Base-by-base conservation (phyloP, 805 yeast genomes). In the Metschnikowia amazonensis region DNA sequence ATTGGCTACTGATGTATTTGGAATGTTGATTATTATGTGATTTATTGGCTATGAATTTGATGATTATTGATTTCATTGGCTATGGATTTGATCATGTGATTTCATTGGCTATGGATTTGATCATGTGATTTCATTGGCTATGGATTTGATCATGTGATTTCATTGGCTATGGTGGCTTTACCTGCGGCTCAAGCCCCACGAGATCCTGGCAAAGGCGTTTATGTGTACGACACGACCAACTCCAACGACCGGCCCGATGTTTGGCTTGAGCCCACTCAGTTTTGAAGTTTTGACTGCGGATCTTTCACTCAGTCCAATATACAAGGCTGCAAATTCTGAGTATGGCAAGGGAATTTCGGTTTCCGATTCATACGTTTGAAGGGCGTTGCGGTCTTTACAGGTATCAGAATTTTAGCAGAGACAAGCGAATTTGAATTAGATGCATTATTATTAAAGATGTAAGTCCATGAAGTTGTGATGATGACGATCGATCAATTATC, bases 261-360 rank as follows among this genome's bases (percentile, higher is more conserved):
- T 6, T 90, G 97, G 97, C 86, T 90, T 59, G 95, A 90, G 58
- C 97, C 98, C 6, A 75, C 84, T 0, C 74, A 21, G 75, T 90
- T 5, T 94, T 70, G 98, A 90, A 65, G 95, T 90, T 1, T 70
- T 87, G 47, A 86, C 95, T 1, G 98, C 98, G 0, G 97, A 90
- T 65, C 73, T 90, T 42, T 86, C 96, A 0, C 74, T 89, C 46
- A 84, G 95, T 43, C 98, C 98, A 0, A 73, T 88, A 4, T 90
- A 90, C 64, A 88, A 88, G 59, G 95, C 97, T 0, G 96, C 94
- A 4, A 76, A 76, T 24, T 72, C 74, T 23, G 79, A 79, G 41
- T 76, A 81, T 47, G 95, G 89, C 1, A 82, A 82, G 60, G 98
- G 98, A 24, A 80, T 69, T 90, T 45, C 71, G 98, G 55, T 90